These are phyloP conservation scores for Candida loeiensis DNA, from an alignment of 805 yeast species.

Conservation along the genomic window DNA sequence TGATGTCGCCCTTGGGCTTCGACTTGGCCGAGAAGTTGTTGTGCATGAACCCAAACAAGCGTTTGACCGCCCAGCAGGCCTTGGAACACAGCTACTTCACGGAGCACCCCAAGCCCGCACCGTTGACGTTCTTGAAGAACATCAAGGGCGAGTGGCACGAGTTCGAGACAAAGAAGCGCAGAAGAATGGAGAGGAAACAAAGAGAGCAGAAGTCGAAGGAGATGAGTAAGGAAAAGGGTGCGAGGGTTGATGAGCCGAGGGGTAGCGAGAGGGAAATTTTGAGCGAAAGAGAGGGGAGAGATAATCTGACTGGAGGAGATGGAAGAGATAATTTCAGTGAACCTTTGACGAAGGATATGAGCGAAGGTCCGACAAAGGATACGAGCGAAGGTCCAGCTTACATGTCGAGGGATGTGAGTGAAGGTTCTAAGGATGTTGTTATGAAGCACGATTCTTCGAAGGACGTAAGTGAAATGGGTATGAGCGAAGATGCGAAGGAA, in stretches of 20 bases:
- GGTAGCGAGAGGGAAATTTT: too few species aligned
- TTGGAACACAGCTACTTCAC: slow-evolving; percentile 67
- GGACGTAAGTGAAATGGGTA: too few species aligned
- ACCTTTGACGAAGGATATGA: too few species aligned
- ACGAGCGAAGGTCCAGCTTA: too few species aligned
- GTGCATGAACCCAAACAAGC: slow-evolving; percentile 59
- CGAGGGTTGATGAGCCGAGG: neutral
- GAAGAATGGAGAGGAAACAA: slow-evolving; percentile 47
- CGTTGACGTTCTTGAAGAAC: slow-evolving; percentile 51
- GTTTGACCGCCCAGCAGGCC: slow-evolving; percentile 70
- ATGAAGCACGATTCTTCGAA: too few species aligned
- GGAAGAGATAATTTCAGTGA: too few species aligned
- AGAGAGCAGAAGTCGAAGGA: neutral
- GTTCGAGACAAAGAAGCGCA: slow-evolving; percentile 83
- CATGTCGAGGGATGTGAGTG: too few species aligned
- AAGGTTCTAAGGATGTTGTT: too few species aligned
- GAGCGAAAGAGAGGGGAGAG: too few species aligned
- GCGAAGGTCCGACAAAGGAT: too few species aligned
- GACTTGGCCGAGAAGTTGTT: slow-evolving; percentile 65
- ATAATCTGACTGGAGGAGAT: too few species aligned
- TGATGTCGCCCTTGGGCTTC: slow-evolving; percentile 40
- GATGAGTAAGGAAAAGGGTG: neutral
- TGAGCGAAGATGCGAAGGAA: too few species aligned
- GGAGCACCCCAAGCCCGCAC: slow-evolving; percentile 64
- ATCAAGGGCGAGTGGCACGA: slow-evolving; percentile 93